Evolutionary conservation across 2,329 filamentous ascomycete genomes (phyloP).

Genomic region (Aspergillus vadensis): DNA sequence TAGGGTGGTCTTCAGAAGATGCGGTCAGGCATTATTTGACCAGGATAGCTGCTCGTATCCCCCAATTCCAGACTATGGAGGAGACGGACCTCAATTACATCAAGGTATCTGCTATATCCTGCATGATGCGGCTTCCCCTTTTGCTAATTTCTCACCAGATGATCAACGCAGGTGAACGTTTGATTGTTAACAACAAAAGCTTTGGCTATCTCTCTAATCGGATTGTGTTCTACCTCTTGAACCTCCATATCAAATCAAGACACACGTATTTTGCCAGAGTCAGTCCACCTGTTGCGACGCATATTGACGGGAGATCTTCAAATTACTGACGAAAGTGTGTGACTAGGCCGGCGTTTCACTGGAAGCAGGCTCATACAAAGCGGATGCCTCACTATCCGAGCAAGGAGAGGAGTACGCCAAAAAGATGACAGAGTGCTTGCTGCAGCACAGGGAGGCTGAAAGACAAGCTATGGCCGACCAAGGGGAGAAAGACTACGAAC

Average conservation of each 20-base stretch:
- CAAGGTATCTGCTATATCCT: conserved; percentile 55
- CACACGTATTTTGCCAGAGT: conserved; percentile 89
- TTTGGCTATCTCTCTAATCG: conserved; percentile 96
- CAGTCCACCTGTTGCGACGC: conserved; percentile 19
- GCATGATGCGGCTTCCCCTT: not conserved
- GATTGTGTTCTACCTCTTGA: conserved; percentile 97
- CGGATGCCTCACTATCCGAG: conserved; percentile 79
- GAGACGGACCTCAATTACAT: conserved; percentile 94
- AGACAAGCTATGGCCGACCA: conserved; percentile 67
- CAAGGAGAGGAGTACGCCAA: conserved; percentile 78
- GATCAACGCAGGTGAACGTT: conserved; percentile 93
- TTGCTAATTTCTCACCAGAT: conserved; percentile 54
- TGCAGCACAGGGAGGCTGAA: conserved; percentile 82
- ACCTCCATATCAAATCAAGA: conserved; percentile 92
- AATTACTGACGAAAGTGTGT: not conserved
- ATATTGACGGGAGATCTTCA: not conserved
- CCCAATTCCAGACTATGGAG: conserved; percentile 94
- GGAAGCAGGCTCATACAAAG: conserved; percentile 90
- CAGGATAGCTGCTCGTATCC: conserved; percentile 88
- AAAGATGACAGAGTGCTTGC: conserved; percentile 81
- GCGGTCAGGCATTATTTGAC: conserved; percentile 89
- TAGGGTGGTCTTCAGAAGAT: conserved; percentile 87
- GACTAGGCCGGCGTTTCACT: conserved; percentile 71
- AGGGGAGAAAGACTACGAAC: conserved; percentile 66
- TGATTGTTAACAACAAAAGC: conserved; percentile 94